Conservation (phyloP, 345 rosid genomes). For the Eucalyptus erythrocorys region DNA sequence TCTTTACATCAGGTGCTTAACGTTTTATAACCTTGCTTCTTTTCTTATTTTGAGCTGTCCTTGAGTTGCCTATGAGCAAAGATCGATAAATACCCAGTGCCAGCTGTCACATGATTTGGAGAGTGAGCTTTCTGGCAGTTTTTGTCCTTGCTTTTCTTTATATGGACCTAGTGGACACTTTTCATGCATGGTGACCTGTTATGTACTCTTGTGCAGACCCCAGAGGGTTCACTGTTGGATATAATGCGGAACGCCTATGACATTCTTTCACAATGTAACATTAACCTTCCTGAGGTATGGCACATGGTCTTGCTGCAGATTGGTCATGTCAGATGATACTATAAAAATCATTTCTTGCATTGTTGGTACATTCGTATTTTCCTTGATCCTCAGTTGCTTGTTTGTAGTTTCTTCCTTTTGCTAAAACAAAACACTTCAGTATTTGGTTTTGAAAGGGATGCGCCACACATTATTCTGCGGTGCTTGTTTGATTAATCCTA, state of each 20-base stretch:
- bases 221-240: constrained; percentile 87
- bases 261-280: constrained; percentile 61
- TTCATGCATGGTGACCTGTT: not conserved
- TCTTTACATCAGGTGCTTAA: constrained; percentile 73
- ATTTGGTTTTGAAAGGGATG: not conserved
- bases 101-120: not conserved
- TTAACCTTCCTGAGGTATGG: constrained; percentile 64
- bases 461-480: not conserved
- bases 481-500: not conserved
- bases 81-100: not conserved
- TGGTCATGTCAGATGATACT: not conserved
- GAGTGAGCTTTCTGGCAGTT: not conserved
- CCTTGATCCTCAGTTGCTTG: not conserved
- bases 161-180: not conserved
- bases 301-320: not conserved
- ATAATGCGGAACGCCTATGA: constrained; percentile 79
- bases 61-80: not conserved
- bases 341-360: not conserved
- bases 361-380: not conserved
- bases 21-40: not conserved
- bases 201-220: constrained; percentile 49
- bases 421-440: not conserved
- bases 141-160: not conserved
- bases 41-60: not conserved
- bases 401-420: not conserved